Conservation (phyloP, 2,329 filamentous ascomycete species). For the Trichoderma breve region DNA sequence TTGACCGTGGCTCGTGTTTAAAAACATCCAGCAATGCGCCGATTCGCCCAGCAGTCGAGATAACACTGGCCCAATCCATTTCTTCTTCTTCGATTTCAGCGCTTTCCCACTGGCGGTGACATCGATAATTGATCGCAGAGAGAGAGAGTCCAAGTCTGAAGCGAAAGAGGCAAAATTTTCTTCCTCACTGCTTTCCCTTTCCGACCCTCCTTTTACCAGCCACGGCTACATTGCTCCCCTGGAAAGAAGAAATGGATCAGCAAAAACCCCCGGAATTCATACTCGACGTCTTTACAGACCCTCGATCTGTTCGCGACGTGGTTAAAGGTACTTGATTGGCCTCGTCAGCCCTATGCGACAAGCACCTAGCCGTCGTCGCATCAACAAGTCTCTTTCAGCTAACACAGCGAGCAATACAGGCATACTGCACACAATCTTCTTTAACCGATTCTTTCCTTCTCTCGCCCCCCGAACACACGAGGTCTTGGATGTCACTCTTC, state of each 20-base stretch:
- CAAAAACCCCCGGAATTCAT: conserved; percentile 77
- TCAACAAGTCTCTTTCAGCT: not conserved
- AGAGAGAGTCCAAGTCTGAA: not conserved
- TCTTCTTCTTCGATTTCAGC: conserved; percentile 5
- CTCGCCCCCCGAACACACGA: conserved; percentile 80
- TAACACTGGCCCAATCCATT: conserved; percentile 16
- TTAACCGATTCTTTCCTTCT: conserved; percentile 94
- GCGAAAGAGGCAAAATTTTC: not conserved
- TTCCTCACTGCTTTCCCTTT: not conserved
- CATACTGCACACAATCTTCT: conserved; percentile 96
- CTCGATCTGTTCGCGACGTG: conserved; percentile 83
- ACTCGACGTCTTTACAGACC: conserved; percentile 90
- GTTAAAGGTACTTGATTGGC: conserved; percentile 68
- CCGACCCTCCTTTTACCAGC: not conserved
- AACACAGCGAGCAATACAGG: conserved; percentile 49
- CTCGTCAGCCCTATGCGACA: not conserved
- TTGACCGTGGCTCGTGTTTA: conserved; percentile 3
- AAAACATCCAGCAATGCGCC: conserved; percentile 14
- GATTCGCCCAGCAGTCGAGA: conserved; percentile 5
- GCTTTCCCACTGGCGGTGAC: conserved; percentile 2
- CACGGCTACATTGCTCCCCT: not conserved
- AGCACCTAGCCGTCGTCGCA: not conserved
- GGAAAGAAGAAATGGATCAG: conserved; percentile 43
- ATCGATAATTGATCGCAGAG: not conserved
- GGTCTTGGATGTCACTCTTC: conserved; percentile 84